phyloP scores from a whole-genome alignment of 768 basidiomycete genomes.

The Sporobolomyces roseus region DNA sequence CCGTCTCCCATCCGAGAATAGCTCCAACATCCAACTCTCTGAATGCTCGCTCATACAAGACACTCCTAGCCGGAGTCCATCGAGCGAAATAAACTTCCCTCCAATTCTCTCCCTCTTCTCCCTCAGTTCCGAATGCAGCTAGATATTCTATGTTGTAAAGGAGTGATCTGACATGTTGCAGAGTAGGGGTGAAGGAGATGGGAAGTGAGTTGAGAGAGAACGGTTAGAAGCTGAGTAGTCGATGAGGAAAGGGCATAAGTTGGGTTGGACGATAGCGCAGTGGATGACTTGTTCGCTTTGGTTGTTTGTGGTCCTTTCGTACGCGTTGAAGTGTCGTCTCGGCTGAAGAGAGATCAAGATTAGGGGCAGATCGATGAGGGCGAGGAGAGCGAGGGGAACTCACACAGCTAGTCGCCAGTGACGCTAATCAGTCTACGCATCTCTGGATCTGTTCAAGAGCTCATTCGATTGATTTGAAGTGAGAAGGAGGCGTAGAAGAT shows the following conservation, averaged over 20 bases:
- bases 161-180: constrained; percentile 41
- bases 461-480: neutral
- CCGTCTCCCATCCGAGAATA: constrained; percentile 9
- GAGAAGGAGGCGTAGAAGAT: neutral
- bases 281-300: neutral
- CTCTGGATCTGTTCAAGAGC: neutral
- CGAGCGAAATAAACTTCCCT: constrained; percentile 36
- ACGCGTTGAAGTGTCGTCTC: neutral
- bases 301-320: neutral
- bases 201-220: constrained; percentile 16
- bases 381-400: neutral
- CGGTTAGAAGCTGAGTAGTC: constrained; percentile 15
- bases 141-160: constrained; percentile 42
- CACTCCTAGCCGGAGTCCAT: constrained; percentile 39
- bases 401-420: neutral
- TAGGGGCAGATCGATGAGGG: neutral
- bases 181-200: constrained; percentile 19
- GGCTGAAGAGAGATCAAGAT: neutral
- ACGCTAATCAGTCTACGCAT: constrained; percentile 17
- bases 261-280: neutral
- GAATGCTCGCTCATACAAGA: constrained; percentile 40
- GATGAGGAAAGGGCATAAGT: neutral
- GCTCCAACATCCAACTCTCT: constrained; percentile 1
- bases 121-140: constrained; percentile 36
- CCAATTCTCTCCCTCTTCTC: constrained; percentile 24